phyloP scores from a whole-genome alignment of 257 asterid genomes.

The Nemophila menziesii region DNA sequence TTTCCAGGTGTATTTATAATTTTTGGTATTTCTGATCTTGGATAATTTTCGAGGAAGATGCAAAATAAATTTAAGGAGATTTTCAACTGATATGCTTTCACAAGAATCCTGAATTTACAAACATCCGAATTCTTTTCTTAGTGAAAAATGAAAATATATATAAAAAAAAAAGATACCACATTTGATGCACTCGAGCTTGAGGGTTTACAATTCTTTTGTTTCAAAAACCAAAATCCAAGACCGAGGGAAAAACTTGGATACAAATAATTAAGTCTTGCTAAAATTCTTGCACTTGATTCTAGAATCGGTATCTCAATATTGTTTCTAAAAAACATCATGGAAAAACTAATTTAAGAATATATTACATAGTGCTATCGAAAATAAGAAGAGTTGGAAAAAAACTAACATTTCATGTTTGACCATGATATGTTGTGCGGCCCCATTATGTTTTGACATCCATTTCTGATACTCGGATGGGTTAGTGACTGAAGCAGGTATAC shows the following conservation, averaged over 20 bases:
- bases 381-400: too few relatives aligned
- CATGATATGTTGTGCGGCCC: constrained; percentile 89
- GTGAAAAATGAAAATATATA: too few relatives aligned
- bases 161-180: constrained; percentile 25
- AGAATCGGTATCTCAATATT: constrained; percentile 78
- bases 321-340: constrained; percentile 47
- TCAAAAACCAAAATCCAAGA: constrained; percentile 73
- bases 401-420: constrained; percentile 92
- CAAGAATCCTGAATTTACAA: constrained; percentile 32
- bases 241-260: constrained; percentile 89
- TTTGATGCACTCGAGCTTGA: constrained; percentile 17
- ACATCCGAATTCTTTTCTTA: constrained; percentile 13
- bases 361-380: too few relatives aligned
- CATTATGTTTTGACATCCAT: constrained; percentile 83
- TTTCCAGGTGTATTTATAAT: constrained; percentile 45
- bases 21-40: constrained; percentile 70
- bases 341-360: background rate
- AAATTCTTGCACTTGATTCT: constrained; percentile 72
- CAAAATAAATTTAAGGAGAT: constrained; percentile 98
- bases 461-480: constrained; percentile 41
- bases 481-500: constrained; percentile 47
- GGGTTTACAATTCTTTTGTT: constrained; percentile 19
- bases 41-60: constrained; percentile 47
- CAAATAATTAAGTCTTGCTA: constrained; percentile 72
- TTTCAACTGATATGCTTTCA: constrained; percentile 58